Base-by-base conservation (phyloP, 2,329 filamentous ascomycete genomes). In the Pestalotiopsis sp. region DNA sequence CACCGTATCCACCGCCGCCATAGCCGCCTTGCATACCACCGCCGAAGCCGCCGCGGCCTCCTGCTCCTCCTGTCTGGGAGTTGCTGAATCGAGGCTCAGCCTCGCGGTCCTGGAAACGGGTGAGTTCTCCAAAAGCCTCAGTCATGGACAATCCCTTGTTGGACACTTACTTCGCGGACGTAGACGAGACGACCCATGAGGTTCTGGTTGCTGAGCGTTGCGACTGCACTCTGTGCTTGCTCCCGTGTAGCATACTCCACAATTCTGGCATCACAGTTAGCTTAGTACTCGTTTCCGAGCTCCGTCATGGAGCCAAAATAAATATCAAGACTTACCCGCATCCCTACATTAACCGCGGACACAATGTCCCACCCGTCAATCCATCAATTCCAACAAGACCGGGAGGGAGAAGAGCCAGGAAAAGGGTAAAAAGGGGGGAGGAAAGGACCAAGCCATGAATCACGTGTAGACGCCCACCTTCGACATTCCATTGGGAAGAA, bases 401-500 rank as follows among this genome's bases (percentile, higher is more conserved):
- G 84, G 82, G 39, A 83, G 86, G 82, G 77, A 79, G 83, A 85
- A 85, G 83, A 82, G 88, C 90, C 85, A 86, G 86, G 86, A 91
- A 84, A 52, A 87, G 45, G 45, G 45, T 14, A 45, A 45, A 52
- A 52, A 52, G 45, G 45, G 45, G 45, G 45, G 17, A 87, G 90
- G 92, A 84, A 90, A 62, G 59, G 31, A 90, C 89, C 93, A 93
- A 93, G 90, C 92, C 92, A 91, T 84, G 89, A 91, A 90, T 92
- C 92, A 95, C 88, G 86, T 90, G 87, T 93, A 92, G 89, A 91
- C 91, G 94, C 93, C 94, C 95, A 98, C 95, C 95, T 99, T 99
- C 93, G 95, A 98, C 96, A 99, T 99, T 95, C 96, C 96, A 90
- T 99, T 99, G 80, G 96, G 96, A 92, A 99, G 94, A 84, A 97